Percentiles rank a stretch among this genome's conserved stretches.
Conservation (phyloP, 2,329 filamentous ascomycete species). For the Trichoderma sp. region DNA sequence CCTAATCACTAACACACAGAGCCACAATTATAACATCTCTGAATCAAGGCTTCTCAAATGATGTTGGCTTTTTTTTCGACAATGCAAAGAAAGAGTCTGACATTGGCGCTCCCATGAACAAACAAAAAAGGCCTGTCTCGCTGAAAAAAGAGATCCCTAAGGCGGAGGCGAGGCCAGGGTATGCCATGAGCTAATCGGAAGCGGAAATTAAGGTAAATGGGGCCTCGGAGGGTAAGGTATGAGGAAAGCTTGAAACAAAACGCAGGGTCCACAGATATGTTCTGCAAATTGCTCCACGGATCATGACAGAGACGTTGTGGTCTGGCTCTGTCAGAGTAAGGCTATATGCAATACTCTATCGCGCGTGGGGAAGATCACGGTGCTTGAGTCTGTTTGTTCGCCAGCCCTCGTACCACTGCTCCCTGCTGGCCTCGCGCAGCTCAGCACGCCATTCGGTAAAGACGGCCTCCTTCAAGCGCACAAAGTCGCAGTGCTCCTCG, state of each 20-base stretch:
- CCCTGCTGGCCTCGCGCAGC: slow-evolving; percentile 83
- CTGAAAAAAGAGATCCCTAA: not conserved
- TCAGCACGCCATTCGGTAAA: slow-evolving; percentile 94
- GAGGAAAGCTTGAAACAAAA: not conserved
- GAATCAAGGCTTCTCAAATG: not conserved
- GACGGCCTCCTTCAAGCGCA: slow-evolving; percentile 84
- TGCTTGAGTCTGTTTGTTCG: slow-evolving; percentile 70
- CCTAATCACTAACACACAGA: not conserved
- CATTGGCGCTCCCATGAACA: not conserved
- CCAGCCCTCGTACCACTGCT: slow-evolving; percentile 96
- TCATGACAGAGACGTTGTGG: slow-evolving; percentile 13
- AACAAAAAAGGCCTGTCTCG: not conserved
- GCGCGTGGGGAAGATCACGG: slow-evolving; percentile 44
- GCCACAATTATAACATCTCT: not conserved
- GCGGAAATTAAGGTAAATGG: slow-evolving; percentile 3
- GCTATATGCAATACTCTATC: slow-evolving; percentile 30
- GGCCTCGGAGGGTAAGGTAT: not conserved
- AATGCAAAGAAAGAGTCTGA: not conserved
- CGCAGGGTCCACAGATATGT: not conserved
- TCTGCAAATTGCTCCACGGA: slow-evolving; percentile 9
- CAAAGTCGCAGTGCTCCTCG: slow-evolving; percentile 89
- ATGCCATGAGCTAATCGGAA: not conserved
- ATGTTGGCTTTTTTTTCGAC: not conserved
- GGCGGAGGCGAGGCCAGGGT: not conserved
- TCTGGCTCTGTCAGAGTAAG: not conserved